These are phyloP conservation scores for Leishmania braziliensis DNA, from an alignment of 208 protist species.

Conservation along the genomic window DNA sequence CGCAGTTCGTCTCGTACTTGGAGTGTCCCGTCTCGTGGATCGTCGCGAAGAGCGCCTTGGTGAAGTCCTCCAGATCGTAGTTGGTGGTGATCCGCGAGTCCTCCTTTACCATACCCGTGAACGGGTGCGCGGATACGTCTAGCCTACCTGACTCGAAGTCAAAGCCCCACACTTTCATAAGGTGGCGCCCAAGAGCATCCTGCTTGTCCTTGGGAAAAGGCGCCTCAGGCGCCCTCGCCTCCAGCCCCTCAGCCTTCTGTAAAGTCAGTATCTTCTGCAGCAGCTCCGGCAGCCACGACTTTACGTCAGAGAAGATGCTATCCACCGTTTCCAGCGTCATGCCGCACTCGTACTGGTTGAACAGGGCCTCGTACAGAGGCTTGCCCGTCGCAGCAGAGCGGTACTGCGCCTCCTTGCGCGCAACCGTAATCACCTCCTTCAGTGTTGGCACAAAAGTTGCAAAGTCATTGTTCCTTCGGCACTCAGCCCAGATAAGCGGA, in stretches of 20 bases:
- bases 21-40: constrained; percentile 92
- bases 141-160: constrained; percentile 84
- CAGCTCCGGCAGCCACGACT: constrained; percentile 77
- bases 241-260: constrained; percentile 33
- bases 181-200: constrained; percentile 45
- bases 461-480: constrained; percentile 74
- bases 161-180: constrained; percentile 75
- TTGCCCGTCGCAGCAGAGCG: constrained; percentile 41
- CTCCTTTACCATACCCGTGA: constrained; percentile 74
- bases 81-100: constrained; percentile 88
- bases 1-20: constrained; percentile 85
- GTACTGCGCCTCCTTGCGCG: constrained; percentile 62
- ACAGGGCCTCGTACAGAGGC: constrained; percentile 70
- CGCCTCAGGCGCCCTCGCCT: constrained; percentile 29
- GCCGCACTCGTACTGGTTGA: constrained; percentile 83
- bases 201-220: constrained; percentile 64
- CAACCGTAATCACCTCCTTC: constrained; percentile 71
- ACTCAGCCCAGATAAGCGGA: constrained; percentile 50
- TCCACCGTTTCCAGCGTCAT: constrained; percentile 62
- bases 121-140: constrained; percentile 88
- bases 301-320: constrained; percentile 67
- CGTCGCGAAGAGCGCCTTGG: constrained; percentile 53
- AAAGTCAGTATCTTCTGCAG: constrained; percentile 59
- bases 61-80: constrained; percentile 62
- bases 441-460: constrained; percentile 55